Percentiles rank a stretch among this genome's conserved stretches.
These are phyloP conservation scores for Aphanocladium album DNA, from an alignment of 2,329 filamentous ascomycete species.

Conservation along the genomic window DNA sequence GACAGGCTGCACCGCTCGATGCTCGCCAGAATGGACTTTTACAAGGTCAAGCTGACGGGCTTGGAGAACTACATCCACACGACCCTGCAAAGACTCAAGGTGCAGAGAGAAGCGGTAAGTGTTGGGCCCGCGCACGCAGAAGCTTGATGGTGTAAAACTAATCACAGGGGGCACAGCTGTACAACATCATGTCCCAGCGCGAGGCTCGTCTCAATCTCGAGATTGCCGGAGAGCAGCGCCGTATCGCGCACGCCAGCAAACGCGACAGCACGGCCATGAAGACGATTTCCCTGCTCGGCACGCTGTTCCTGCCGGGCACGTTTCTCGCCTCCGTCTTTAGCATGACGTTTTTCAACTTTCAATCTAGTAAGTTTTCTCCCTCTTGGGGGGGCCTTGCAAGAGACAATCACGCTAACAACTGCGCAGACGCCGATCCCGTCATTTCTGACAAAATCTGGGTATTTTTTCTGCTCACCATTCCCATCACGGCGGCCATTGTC, in stretches of 20 bases:
- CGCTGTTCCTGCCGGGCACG: conserved; percentile 58
- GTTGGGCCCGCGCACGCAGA: neutral
- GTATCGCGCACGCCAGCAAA: conserved; percentile 55
- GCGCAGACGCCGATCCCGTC: conserved; percentile 30
- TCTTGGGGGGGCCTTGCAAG: conserved; percentile 12
- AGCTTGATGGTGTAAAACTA: neutral
- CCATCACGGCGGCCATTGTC: conserved; percentile 52
- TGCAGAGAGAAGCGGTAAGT: conserved; percentile 56
- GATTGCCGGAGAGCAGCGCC: conserved; percentile 56
- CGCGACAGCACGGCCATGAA: conserved; percentile 62
- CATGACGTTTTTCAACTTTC: conserved; percentile 64
- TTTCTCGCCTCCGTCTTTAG: conserved; percentile 59
- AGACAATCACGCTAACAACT: neutral
- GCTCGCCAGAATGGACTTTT: conserved; percentile 52
- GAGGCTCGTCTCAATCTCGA: conserved; percentile 60
- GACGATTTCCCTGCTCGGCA: conserved; percentile 58
- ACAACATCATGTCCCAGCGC: conserved; percentile 62
- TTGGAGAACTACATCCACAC: conserved; percentile 60
- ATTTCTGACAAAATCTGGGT: conserved; percentile 55
- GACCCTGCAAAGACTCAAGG: conserved; percentile 54
- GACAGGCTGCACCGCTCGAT: conserved; percentile 49
- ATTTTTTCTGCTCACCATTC: conserved; percentile 58
- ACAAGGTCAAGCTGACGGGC: conserved; percentile 55
- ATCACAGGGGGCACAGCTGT: conserved; percentile 39
- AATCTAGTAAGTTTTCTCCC: conserved; percentile 31